These are phyloP conservation scores for Adiantum capillusveneris DNA, from an alignment of 75 land plant genomes.

Conservation along the genomic window DNA sequence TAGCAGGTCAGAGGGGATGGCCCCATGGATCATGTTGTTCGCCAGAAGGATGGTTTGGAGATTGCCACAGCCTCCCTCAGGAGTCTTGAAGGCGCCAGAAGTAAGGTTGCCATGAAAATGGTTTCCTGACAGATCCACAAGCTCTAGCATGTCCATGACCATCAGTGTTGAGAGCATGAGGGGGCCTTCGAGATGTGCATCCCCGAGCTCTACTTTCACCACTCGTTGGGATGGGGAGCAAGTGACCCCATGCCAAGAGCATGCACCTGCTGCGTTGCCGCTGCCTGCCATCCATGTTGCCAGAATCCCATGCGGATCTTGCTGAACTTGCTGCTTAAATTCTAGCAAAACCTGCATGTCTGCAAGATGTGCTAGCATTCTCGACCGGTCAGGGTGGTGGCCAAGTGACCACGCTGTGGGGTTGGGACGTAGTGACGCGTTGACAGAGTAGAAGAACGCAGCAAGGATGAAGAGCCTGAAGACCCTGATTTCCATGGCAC, in stretches of 20 bases:
- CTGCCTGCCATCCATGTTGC: constrained; percentile 28
- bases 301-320: constrained; percentile 41
- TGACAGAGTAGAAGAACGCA: too few species aligned
- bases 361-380: background rate
- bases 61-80: background rate
- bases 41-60: constrained; percentile 39
- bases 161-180: constrained; percentile 28
- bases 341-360: constrained; percentile 40
- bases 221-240: constrained; percentile 41
- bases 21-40: constrained; percentile 23
- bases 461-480: too few species aligned
- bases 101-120: constrained; percentile 23
- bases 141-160: constrained; percentile 34
- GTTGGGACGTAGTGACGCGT: too few species aligned
- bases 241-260: constrained; percentile 51
- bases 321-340: constrained; percentile 37
- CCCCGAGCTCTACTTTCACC: constrained; percentile 33
- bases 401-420: too few species aligned
- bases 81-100: background rate
- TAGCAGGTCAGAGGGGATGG: constrained; percentile 22
- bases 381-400: too few species aligned
- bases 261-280: constrained; percentile 17
- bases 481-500: too few species aligned
- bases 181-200: constrained; percentile 20
- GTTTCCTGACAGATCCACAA: constrained; percentile 40